phyloP scores from a whole-genome alignment of 1,284 basidiomycete species.

The Papiliotrema fonsecae region DNA sequence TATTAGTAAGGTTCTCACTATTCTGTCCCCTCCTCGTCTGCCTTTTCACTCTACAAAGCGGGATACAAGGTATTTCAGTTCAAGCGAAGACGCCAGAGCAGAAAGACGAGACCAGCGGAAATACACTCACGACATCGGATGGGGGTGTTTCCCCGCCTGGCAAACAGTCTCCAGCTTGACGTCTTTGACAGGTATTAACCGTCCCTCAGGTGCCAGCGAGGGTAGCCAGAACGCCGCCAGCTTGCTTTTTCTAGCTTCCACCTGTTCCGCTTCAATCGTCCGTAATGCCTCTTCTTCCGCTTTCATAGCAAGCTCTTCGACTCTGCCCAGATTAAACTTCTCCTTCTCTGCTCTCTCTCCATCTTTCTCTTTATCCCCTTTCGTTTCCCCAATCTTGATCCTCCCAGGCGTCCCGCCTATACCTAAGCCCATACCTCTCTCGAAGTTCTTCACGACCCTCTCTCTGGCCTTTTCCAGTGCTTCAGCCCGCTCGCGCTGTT shows the following conservation, averaged over 20 bases:
- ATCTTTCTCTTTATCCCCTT: slow-evolving; percentile 7
- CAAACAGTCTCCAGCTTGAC: slow-evolving; percentile 83
- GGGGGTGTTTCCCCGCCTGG: slow-evolving; percentile 62
- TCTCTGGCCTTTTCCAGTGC: slow-evolving; percentile 70
- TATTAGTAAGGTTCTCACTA: too few relatives aligned
- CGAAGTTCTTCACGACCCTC: slow-evolving; percentile 78
- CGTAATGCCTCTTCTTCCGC: slow-evolving; percentile 78
- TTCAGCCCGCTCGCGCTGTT: slow-evolving; percentile 63
- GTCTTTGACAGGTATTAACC: slow-evolving; percentile 62
- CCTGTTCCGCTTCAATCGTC: slow-evolving; percentile 74
- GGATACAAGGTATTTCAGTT: not conserved
- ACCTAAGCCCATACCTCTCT: slow-evolving; percentile 62
- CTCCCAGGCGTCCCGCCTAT: not conserved
- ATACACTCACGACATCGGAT: slow-evolving; percentile 63
- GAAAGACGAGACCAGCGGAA: too few relatives aligned
- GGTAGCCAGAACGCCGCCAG: slow-evolving; percentile 94
- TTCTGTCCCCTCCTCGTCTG: too few relatives aligned
- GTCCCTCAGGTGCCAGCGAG: slow-evolving; percentile 71
- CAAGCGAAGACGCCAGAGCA: not conserved
- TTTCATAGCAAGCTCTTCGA: slow-evolving; percentile 66
- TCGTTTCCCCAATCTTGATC: slow-evolving; percentile 1
- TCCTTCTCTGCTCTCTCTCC: slow-evolving; percentile 57
- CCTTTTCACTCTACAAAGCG: not conserved
- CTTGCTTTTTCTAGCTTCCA: slow-evolving; percentile 71
- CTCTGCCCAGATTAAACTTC: slow-evolving; percentile 60